Evolutionary conservation across 768 basidiomycete species (phyloP).

Genomic region (Xerocomus potaroensis): DNA sequence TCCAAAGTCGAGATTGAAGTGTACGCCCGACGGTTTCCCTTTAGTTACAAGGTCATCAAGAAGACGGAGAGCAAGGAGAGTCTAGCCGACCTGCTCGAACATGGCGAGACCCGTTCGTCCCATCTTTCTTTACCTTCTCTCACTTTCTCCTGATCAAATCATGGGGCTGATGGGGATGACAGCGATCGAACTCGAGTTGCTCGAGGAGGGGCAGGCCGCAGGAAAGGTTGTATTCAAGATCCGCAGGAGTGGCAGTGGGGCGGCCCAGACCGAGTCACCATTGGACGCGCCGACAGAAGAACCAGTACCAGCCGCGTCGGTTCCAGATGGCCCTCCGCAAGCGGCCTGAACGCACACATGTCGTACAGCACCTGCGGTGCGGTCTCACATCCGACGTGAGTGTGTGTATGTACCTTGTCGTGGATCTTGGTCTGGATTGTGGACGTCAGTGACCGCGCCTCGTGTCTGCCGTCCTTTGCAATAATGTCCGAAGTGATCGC

Average conservation of each 20-base stretch:
- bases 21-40: slow-evolving; percentile 30
- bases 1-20: slow-evolving; percentile 33
- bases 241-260: slow-evolving; percentile 10
- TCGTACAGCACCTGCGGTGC: too few species aligned
- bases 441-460: not conserved
- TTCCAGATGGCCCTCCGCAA: slow-evolving; percentile 2
- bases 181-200: slow-evolving; percentile 30
- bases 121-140: not conserved
- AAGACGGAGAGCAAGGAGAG: slow-evolving; percentile 33
- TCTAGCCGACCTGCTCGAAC: slow-evolving; percentile 30
- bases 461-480: not conserved
- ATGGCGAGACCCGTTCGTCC: slow-evolving; percentile 26
- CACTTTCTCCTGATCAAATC: not conserved
- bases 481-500: not conserved
- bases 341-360: not conserved
- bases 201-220: slow-evolving; percentile 30
- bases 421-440: not conserved
- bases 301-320: slow-evolving; percentile 1
- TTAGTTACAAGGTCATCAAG: slow-evolving; percentile 31
- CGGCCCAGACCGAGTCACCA: slow-evolving; percentile 1
- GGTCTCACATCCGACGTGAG: too few species aligned
- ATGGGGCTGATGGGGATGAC: not conserved
- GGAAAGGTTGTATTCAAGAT: slow-evolving; percentile 29
- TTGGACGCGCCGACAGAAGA: not conserved
- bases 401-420: not conserved